phyloP scores from a whole-genome alignment of 495 filamentous ascomycete species.

The Xeromyces bisporus region DNA sequence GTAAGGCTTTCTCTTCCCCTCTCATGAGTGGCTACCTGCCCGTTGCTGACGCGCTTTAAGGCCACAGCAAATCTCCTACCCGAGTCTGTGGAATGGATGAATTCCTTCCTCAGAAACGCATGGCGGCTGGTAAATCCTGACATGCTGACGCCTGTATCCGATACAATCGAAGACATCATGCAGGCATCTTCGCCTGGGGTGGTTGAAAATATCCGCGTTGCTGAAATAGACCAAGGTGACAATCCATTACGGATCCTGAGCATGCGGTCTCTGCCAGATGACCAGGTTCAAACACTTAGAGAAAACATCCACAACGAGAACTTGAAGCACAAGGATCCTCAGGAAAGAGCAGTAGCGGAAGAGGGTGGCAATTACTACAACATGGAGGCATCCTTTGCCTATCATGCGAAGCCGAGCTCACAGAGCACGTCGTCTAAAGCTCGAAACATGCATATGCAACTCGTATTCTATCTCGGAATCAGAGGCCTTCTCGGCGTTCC shows the following conservation, averaged over 20 bases:
- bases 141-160: slow-evolving; percentile 63
- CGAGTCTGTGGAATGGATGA: slow-evolving; percentile 92
- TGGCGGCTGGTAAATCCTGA: slow-evolving; percentile 90
- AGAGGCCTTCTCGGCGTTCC: slow-evolving; percentile 62
- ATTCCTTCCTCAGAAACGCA: slow-evolving; percentile 59
- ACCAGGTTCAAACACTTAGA: slow-evolving; percentile 63
- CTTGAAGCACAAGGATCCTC: slow-evolving; percentile 62
- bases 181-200: slow-evolving; percentile 78
- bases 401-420: slow-evolving; percentile 66
- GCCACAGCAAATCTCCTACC: slow-evolving; percentile 74
- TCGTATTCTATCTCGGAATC: slow-evolving; percentile 84
- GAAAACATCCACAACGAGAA: slow-evolving; percentile 61
- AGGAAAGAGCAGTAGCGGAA: slow-evolving; percentile 77
- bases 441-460: slow-evolving; percentile 90
- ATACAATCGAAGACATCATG: slow-evolving; percentile 84
- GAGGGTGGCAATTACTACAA: slow-evolving; percentile 92
- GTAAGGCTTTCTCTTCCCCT: slow-evolving; percentile 27
- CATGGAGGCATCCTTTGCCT: slow-evolving; percentile 81
- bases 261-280: slow-evolving; percentile 70
- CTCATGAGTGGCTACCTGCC: not conserved
- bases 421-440: slow-evolving; percentile 59
- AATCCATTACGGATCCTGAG: slow-evolving; percentile 85
- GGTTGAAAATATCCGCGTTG: slow-evolving; percentile 89
- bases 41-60: no score
- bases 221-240: slow-evolving; percentile 83